phyloP scores from a whole-genome alignment of 75 land plant genomes.

The Pinus tabuliformis region DNA sequence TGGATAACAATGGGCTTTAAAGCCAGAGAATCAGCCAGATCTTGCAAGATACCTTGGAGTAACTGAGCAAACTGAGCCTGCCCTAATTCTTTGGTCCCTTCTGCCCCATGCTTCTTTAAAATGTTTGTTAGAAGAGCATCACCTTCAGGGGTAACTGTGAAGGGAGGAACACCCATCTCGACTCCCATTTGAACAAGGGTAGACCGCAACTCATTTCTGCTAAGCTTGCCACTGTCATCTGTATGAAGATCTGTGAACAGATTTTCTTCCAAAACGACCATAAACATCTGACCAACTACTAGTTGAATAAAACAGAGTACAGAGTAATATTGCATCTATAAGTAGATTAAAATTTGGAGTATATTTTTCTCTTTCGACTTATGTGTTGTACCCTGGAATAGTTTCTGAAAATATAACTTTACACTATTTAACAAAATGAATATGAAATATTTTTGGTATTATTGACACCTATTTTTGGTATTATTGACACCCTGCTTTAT shows the following conservation, averaged over 20 bases:
- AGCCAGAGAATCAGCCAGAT: conserved; percentile 54
- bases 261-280: no score
- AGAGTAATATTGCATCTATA: no score
- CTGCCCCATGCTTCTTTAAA: conserved; percentile 56
- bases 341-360: no score
- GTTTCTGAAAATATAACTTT: no score
- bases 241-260: conserved; percentile 62
- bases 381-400: no score
- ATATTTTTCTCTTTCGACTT: no score
- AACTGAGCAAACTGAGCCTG: conserved; percentile 84
- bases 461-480: no score
- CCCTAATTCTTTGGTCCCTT: conserved; percentile 57
- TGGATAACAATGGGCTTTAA: conserved; percentile 45
- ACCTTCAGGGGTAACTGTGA: conserved; percentile 29
- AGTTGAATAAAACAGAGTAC: no score
- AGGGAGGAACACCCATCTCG: conserved; percentile 74
- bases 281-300: no score
- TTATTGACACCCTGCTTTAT: no score
- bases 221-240: neutral
- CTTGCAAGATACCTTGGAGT: conserved; percentile 73
- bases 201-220: conserved; percentile 30
- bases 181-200: conserved; percentile 63
- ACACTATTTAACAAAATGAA: no score
- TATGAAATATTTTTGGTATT: no score
- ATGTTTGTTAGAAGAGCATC: conserved; percentile 44